These are phyloP conservation scores for Colletotrichum sojae DNA, from an alignment of 2,329 filamentous ascomycete species.

Conservation along the genomic window DNA sequence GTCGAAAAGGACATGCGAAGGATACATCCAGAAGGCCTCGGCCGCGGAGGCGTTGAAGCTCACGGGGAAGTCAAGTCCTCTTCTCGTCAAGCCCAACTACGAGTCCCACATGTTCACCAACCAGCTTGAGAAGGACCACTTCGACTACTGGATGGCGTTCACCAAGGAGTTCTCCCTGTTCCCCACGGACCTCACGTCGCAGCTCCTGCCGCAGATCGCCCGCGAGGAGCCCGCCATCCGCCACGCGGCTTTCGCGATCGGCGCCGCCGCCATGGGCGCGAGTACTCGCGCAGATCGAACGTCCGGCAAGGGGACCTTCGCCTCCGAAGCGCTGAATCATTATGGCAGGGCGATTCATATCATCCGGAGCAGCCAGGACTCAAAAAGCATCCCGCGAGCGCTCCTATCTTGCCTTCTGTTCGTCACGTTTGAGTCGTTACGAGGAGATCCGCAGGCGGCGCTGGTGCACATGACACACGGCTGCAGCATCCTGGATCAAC, in stretches of 20 bases:
- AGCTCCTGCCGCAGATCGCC: slow-evolving; percentile 42
- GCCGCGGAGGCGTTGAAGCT: neutral
- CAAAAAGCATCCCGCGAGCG: slow-evolving; percentile 52
- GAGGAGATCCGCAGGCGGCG: slow-evolving; percentile 55
- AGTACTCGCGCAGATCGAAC: slow-evolving; percentile 46
- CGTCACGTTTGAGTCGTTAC: slow-evolving; percentile 57
- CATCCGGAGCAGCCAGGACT: slow-evolving; percentile 50
- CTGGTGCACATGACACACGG: slow-evolving; percentile 57
- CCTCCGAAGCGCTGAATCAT: slow-evolving; percentile 50
- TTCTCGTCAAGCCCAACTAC: slow-evolving; percentile 16
- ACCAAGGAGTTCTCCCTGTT: slow-evolving; percentile 24
- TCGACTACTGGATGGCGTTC: slow-evolving; percentile 30
- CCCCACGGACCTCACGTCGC: slow-evolving; percentile 18
- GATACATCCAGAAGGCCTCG: slow-evolving; percentile 4
- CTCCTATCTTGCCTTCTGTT: slow-evolving; percentile 57
- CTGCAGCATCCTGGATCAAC: slow-evolving; percentile 24
- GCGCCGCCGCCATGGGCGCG: slow-evolving; percentile 48
- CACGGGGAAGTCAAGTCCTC: neutral
- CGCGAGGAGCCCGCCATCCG: slow-evolving; percentile 47
- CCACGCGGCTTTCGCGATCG: slow-evolving; percentile 58
- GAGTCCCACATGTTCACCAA: slow-evolving; percentile 20
- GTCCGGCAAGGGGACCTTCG: neutral
- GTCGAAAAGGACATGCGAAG: slow-evolving; percentile 22
- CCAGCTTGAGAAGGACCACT: slow-evolving; percentile 34
- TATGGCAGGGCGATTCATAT: slow-evolving; percentile 58